Evolutionary conservation across 1,139 yeast genomes (phyloP), one percentile per base, ranked within the genome.

Genomic region (Taiozyma sp.): DNA sequence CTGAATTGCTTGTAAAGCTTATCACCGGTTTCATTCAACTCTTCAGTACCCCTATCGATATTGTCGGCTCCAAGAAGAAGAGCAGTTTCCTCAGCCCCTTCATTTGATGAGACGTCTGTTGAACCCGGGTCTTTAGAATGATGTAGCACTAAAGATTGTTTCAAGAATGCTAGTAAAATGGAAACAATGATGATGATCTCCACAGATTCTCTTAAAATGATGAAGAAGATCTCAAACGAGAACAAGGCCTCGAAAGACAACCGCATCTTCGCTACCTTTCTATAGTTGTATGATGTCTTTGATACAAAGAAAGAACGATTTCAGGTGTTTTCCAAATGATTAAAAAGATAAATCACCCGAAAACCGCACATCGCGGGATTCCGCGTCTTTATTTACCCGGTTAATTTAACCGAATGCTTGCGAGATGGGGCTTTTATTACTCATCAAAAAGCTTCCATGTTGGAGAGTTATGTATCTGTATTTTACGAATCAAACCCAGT

Each of bases 111-210:
- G n/a, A 11, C 39, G 39, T 10, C 28, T 26, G 4, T 42, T 19
- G 41, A 26, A 6, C 48, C 44, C n/a, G 43, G 14, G 26, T 51
- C 55, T 37, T 51, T 60, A 13, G 64, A 60, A 42, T 62, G 64
- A 44, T 65, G 63, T 2, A 66, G 50, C 7, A 68, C 60, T 40
- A 72, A 54, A 10, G 72, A 71, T 72, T 90, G 97, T 67, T 88
- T 89, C 54, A 91, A 80, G 70, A 91, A 91, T 24, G 97, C 93
- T 54, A 91, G 76, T 54, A 91, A 76, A 47, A 91, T 96, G 3
- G 98, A 88, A 52, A 91, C 86, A 56, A 91, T 90, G 54, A 91
- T 81, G 46, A 90, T 79, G 47, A 97, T 96, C 73, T 91, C 98
- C 56, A 91, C 75, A 2, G 96, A 76, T 71, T 91, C 98, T 71